Evolutionary conservation across 2,329 filamentous ascomycete species (phyloP), one percentile per base, ranked within the genome.

Genomic region (Xylaria sp.): DNA sequence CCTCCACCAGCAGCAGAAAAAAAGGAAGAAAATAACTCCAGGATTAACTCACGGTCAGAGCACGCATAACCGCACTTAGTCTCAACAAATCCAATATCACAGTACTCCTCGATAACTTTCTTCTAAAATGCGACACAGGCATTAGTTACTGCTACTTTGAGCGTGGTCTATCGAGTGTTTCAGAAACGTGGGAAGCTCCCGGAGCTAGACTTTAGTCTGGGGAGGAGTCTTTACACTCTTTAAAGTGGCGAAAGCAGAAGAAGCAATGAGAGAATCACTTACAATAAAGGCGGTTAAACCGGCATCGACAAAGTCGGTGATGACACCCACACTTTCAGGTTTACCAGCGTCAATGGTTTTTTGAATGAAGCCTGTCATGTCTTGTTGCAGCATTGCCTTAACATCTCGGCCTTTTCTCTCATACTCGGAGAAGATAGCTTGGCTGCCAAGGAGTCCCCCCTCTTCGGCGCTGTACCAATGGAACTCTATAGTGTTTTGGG

Each of bases 371-470:
- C 95, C 95, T 1, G 93, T 97, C 95, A 98, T 98, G 80, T 98
- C 95, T 81, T 98, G 95, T 82, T 98, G 95, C 61, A 98, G 87
- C 96, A 98, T 98, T 38, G 95, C 95, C 82, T 95, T 96, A 79
- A 98, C 86, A 71, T 95, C 89, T 29, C 90, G 87, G 36, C 86
- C 85, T 25, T 87, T 80, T 77, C 90, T 88, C 79, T 92, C 90
- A 76, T 98, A 98, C 7, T 87, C 82, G 57, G 87, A 85, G 83
- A 97, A 98, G 78, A 98, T 92, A 61, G 92, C 94, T 79, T 97
- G 94, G 74, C 91, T 95, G 29, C 80, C 80, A 6, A 82, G 74
- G 58, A 94, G 83, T 11, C 91, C 91, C 17, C 89, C 90, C 75
- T 93, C 91, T 75, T 93, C 91, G 0, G 90, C 91, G n/a, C 87